These are phyloP conservation scores for Globisporangium canariense DNA, from an alignment of 352 stramenopile genomes.

Conservation along the genomic window DNA sequence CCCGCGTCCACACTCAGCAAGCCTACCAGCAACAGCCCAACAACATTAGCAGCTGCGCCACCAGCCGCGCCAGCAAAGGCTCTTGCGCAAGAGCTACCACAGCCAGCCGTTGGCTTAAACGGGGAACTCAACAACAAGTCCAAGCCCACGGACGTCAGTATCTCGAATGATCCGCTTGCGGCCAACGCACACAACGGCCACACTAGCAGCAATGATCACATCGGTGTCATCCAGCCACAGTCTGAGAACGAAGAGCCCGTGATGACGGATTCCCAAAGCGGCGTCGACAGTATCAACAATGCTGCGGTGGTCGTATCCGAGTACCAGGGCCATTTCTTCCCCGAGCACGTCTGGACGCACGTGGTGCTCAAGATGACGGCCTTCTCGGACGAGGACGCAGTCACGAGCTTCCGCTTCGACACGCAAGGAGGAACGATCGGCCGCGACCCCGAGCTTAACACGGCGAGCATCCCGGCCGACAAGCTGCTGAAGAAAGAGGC, in stretches of 20 bases:
- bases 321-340: conserved; percentile 23
- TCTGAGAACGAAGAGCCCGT: background rate
- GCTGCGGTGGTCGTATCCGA: conserved; percentile 15
- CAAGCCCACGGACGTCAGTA: background rate
- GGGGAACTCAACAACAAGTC: background rate
- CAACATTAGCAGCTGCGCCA: background rate
- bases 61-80: background rate
- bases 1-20: background rate
- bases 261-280: conserved; percentile 4
- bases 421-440: conserved; percentile 50
- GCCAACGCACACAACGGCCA: background rate
- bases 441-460: conserved; percentile 37
- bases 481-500: conserved; percentile 50
- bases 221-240: background rate
- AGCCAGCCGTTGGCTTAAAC: background rate
- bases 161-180: background rate
- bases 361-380: conserved; percentile 85
- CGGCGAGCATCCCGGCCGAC: conserved; percentile 67
- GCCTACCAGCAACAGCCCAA: too few species aligned
- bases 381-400: conserved; percentile 65
- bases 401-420: conserved; percentile 77
- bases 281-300: background rate
- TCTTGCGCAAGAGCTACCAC: background rate
- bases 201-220: background rate
- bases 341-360: conserved; percentile 55